Evolutionary conservation across 1,284 basidiomycete genomes (phyloP).

Genomic region (Somion occarium): DNA sequence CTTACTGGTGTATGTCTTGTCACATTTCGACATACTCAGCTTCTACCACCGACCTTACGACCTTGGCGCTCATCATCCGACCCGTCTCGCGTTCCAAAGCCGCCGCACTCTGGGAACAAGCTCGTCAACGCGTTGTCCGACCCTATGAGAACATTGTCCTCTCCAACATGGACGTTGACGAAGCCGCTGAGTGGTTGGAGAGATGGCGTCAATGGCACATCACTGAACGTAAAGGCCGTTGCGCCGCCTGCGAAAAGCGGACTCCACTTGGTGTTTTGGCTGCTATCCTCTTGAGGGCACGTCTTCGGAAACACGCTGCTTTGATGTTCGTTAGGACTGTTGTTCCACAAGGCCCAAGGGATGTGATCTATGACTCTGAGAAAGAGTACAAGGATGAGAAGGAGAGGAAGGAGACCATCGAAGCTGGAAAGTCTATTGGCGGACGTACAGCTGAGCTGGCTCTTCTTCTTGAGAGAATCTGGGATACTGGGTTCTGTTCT

Average conservation of each 20-base stretch:
- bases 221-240: conserved; percentile 26
- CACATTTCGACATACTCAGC: conserved; percentile 35
- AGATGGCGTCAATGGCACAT: conserved; percentile 30
- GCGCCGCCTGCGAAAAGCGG: conserved; percentile 28
- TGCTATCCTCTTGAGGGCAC: conserved; percentile 40
- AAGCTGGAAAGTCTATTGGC: conserved; percentile 57
- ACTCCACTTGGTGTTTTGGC: conserved; percentile 50
- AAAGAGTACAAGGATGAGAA: conserved; percentile 30
- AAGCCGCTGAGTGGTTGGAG: conserved; percentile 38
- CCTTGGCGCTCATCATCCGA: conserved; percentile 51
- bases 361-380: conserved; percentile 30
- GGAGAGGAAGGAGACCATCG: conserved; percentile 42
- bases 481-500: conserved; percentile 32
- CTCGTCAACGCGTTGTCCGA: conserved; percentile 29
- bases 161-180: conserved; percentile 42
- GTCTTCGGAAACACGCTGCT: conserved; percentile 46
- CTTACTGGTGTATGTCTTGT: conserved; percentile 45
- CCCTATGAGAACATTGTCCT: conserved; percentile 54
- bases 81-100: conserved; percentile 36
- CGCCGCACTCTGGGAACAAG: conserved; percentile 27
- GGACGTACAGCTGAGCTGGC: conserved; percentile 51
- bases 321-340: conserved; percentile 48
- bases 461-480: conserved; percentile 48
- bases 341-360: conserved; percentile 26
- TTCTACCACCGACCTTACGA: conserved; percentile 46